phyloP scores from a whole-genome alignment of 495 filamentous ascomycete genomes.

The Xylaria intraflava region DNA sequence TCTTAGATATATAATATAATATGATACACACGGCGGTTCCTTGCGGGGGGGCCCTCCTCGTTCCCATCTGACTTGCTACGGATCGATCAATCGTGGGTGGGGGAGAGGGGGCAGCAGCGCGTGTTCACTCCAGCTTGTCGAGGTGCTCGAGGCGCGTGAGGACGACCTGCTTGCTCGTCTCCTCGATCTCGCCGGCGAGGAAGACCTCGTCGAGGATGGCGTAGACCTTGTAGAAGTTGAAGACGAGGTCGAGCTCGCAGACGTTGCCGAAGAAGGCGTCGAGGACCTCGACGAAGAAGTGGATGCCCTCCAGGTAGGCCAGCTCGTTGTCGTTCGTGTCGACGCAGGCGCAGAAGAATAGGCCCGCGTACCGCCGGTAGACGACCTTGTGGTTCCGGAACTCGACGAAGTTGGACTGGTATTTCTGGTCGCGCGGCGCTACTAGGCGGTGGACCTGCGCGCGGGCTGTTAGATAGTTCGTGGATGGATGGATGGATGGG shows the following conservation, averaged over 20 bases:
- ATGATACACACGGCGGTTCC: background rate
- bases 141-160: conserved; percentile 89
- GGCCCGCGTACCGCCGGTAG: conserved; percentile 90
- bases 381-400: conserved; percentile 89
- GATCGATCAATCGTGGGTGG: background rate
- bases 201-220: conserved; percentile 96
- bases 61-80: background rate
- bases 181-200: conserved; percentile 94
- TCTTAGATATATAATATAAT: too few relatives aligned
- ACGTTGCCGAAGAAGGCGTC: conserved; percentile 99
- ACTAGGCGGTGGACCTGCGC: conserved; percentile 88
- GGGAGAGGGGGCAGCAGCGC: background rate
- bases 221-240: conserved; percentile 91
- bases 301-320: conserved; percentile 93
- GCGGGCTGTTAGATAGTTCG: background rate
- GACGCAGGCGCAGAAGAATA: conserved; percentile 98
- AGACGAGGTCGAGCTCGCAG: conserved; percentile 96
- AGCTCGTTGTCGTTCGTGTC: conserved; percentile 99
- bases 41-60: background rate
- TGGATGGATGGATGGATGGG: background rate
- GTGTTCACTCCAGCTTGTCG: conserved; percentile 80
- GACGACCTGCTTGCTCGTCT: conserved; percentile 97
- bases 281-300: conserved; percentile 98
- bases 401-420: conserved; percentile 99
- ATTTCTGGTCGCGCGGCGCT: conserved; percentile 95